These are phyloP conservation scores for Pseudozyma sp. DNA, from an alignment of 1,284 basidiomycete genomes.

Conservation along the genomic window DNA sequence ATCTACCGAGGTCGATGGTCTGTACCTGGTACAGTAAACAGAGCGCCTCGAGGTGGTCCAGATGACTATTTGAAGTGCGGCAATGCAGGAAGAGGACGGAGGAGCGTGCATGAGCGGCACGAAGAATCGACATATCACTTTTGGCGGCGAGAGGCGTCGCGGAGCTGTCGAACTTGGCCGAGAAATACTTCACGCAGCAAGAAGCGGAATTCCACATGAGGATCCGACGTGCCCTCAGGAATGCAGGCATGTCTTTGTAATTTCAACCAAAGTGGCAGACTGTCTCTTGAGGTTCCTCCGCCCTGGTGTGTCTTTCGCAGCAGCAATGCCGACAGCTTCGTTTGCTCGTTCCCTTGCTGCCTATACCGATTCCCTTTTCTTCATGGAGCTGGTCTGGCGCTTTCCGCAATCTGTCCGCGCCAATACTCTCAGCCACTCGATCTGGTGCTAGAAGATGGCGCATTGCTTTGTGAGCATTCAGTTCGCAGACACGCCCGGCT, in stretches of 20 bases:
- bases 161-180: constrained; percentile 40
- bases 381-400: too few relatives aligned
- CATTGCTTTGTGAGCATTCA: too few relatives aligned
- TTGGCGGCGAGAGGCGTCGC: neutral
- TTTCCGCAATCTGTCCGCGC: too few relatives aligned
- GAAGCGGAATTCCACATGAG: neutral
- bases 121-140: constrained; percentile 38
- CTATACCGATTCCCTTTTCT: too few relatives aligned
- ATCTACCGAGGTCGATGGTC: neutral
- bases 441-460: too few relatives aligned
- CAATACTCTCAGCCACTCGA: too few relatives aligned
- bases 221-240: constrained; percentile 12
- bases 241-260: constrained; percentile 12
- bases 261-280: neutral
- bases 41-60: neutral
- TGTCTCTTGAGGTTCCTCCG: too few relatives aligned
- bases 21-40: constrained; percentile 5
- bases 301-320: neutral
- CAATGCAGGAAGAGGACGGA: constrained; percentile 4
- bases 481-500: too few relatives aligned
- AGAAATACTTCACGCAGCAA: neutral
- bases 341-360: too few relatives aligned
- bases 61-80: neutral
- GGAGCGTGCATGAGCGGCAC: constrained; percentile 7
- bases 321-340: too few relatives aligned